Evolutionary conservation across 176 grass and related monocot genomes (phyloP), one percentile per base, ranked within the genome.

Genomic region (Zoysia japonica): DNA sequence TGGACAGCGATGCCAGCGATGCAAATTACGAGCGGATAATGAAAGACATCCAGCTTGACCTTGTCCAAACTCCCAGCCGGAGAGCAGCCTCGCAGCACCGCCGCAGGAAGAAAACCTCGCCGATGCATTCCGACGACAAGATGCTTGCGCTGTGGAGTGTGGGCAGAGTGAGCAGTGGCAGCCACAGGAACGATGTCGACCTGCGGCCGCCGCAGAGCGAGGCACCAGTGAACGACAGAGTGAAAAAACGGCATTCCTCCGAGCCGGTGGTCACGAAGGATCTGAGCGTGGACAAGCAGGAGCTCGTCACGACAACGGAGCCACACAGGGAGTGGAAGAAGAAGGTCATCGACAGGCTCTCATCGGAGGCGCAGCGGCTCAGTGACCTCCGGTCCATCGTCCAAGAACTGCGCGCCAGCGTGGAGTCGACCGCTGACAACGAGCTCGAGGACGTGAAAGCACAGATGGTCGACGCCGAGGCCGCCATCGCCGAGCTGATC

Each of bases 31-130:
- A 89, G 63, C 76, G 83, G 2, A 94, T 92, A 80, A 72, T 92
- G 77, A 99, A 94, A 68, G 90, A 99, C 65, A 89, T 99, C 78
- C 90, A 99, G 87, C 90, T 99, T 2, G 92, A 99, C 77, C 88
- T 99, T 2, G 90, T 95, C 42, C 86, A 93, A 48, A 92, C 87
- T 61, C 87, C 90, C 7, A 77, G 78, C 82, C 69, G 89, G 37
- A 79, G 88, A 14, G 75, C 78, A 2, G 36, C 52, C 50, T 87
- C 62, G 2, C 28, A 28, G 28, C 82, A 79, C 46, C 86, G 84
- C 17, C 80, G 73, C 75, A 87, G 65, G 67, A 85, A 87, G 72
- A 87, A 65, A 46, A 69, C 50, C 16, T 73, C 79, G 2, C 56
- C 77, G 0, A 65, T 57, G 0, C 82, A 86, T 55, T 74, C 76